Percentiles rank a stretch among this genome's conserved stretches.
Conservation (phyloP, 208 protist genomes). For the Trypanosoma congolense region DNA sequence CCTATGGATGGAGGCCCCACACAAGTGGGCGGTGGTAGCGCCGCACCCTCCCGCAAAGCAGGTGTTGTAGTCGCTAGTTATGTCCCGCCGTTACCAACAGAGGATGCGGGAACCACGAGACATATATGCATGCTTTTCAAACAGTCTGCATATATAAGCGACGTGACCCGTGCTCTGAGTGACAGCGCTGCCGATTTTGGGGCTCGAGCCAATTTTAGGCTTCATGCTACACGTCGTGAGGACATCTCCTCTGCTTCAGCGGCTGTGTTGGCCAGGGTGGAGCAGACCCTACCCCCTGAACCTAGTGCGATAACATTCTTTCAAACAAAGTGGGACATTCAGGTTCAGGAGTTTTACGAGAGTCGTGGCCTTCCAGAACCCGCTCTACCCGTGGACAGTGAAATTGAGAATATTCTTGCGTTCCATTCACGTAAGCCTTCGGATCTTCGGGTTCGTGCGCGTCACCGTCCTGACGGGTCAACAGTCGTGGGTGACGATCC, state of each 20-base stretch:
- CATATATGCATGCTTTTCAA: slow-evolving; percentile 82
- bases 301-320: slow-evolving; percentile 80
- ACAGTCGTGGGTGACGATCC: slow-evolving; percentile 80
- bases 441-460: slow-evolving; percentile 73
- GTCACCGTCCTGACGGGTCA: slow-evolving; percentile 79
- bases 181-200: slow-evolving; percentile 46
- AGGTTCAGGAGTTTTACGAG: slow-evolving; percentile 91
- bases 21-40: slow-evolving; percentile 1
- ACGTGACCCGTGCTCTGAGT: slow-evolving; percentile 20
- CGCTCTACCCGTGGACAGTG: slow-evolving; percentile 63
- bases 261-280: slow-evolving; percentile 42
- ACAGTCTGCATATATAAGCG: slow-evolving; percentile 36
- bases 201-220: slow-evolving; percentile 49
- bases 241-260: slow-evolving; percentile 21
- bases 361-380: slow-evolving; percentile 63
- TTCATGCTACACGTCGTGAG: slow-evolving; percentile 37
- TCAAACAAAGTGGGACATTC: slow-evolving; percentile 90
- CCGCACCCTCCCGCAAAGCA: slow-evolving; percentile 18
- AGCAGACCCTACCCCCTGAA: slow-evolving; percentile 41
- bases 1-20: too few relatives aligned
- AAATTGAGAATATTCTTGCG: slow-evolving; percentile 72
- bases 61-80: slow-evolving; percentile 81
- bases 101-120: slow-evolving; percentile 84
- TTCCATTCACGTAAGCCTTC: slow-evolving; percentile 61
- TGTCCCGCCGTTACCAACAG: slow-evolving; percentile 80